These are phyloP conservation scores for Debaryomycetaceae sp. DNA, from an alignment of 1,139 yeast species.

Conservation along the genomic window DNA sequence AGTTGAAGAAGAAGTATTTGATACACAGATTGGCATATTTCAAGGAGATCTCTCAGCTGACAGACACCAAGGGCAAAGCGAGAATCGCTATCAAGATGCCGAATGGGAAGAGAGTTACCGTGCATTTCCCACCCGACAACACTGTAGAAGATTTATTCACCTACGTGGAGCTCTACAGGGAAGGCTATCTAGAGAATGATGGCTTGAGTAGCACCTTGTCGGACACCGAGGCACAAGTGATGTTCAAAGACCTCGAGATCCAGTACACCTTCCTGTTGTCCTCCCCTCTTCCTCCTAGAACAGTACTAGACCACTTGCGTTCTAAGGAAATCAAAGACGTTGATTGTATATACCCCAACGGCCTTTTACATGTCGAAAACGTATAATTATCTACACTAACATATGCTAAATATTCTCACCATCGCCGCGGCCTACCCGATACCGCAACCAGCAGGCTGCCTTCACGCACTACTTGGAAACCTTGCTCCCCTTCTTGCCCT, in stretches of 20 bases:
- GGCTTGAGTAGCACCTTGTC: conserved; percentile 39
- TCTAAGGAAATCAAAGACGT: conserved; percentile 23
- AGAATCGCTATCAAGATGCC: conserved; percentile 58
- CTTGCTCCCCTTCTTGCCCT: conserved; percentile 33
- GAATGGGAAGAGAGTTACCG: conserved; percentile 47
- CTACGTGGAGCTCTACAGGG: conserved; percentile 44
- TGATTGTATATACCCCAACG: conserved; percentile 40
- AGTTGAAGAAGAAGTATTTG: conserved; percentile 26
- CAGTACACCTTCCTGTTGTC: conserved; percentile 29
- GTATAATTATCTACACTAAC: conserved; percentile 4
- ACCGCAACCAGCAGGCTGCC: neutral
- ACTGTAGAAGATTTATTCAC: conserved; percentile 57
- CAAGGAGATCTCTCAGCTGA: conserved; percentile 25
- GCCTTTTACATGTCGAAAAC: conserved; percentile 38
- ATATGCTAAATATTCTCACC: neutral
- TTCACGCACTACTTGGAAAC: neutral
- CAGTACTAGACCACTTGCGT: conserved; percentile 23
- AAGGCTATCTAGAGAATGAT: conserved; percentile 29
- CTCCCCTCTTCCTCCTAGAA: conserved; percentile 42
- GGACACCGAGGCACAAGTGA: conserved; percentile 17
- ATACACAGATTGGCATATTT: conserved; percentile 50
- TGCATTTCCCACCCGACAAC: conserved; percentile 44
- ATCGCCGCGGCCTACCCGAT: too few species aligned
- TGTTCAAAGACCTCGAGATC: conserved; percentile 23
- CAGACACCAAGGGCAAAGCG: conserved; percentile 22